These are phyloP conservation scores for Pichia sp. DNA, from an alignment of 1,139 yeast species.

Conservation along the genomic window DNA sequence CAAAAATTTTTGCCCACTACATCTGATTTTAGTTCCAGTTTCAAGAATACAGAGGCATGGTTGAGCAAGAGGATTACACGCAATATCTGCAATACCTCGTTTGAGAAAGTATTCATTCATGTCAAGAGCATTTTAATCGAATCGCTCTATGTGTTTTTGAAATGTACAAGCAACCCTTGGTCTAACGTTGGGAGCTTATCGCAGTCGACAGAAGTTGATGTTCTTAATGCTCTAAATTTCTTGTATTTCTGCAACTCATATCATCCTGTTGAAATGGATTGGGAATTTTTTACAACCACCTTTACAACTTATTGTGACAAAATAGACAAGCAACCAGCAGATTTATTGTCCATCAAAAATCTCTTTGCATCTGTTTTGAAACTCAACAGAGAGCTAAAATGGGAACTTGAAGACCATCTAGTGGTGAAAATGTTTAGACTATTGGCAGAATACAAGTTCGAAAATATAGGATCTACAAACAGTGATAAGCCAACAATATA, in stretches of 20 bases:
- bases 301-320: constrained; percentile 17
- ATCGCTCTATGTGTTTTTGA: constrained; percentile 23
- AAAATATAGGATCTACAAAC: constrained; percentile 23
- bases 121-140: constrained; percentile 20
- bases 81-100: constrained; percentile 22
- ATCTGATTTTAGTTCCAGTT: constrained; percentile 12
- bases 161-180: constrained; percentile 26
- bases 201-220: constrained; percentile 10
- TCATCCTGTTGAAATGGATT: constrained; percentile 24
- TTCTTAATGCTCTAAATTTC: constrained; percentile 22
- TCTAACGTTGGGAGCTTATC: constrained; percentile 20
- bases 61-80: constrained; percentile 19
- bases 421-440: constrained; percentile 28
- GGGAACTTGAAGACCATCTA: constrained; percentile 31
- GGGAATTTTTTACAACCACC: constrained; percentile 25
- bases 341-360: constrained; percentile 8
- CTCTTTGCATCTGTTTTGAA: constrained; percentile 22
- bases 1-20: constrained; percentile 20
- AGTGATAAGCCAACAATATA: constrained; percentile 16
- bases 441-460: constrained; percentile 29
- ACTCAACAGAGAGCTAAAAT: constrained; percentile 24
- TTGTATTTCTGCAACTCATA: constrained; percentile 26
- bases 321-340: background rate
- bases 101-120: constrained; percentile 16
- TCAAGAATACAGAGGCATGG: constrained; percentile 15